phyloP scores from a whole-genome alignment of 2,329 filamentous ascomycete genomes.

The Allantophomopsis lycopodina region DNA sequence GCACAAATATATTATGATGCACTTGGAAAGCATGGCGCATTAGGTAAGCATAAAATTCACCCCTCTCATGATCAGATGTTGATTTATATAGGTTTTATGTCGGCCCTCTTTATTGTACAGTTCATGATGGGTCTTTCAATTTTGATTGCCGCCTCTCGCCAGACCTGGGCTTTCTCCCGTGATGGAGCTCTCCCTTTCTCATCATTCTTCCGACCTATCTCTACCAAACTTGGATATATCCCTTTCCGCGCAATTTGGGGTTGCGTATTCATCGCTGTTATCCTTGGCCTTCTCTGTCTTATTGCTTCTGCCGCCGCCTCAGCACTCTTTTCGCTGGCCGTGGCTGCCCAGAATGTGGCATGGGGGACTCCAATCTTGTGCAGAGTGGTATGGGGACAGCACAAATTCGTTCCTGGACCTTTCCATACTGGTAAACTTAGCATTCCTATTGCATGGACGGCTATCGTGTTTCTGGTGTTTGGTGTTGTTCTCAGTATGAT shows the following conservation, averaged over 20 bases:
- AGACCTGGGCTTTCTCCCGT: slow-evolving; percentile 49
- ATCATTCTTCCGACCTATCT: slow-evolving; percentile 37
- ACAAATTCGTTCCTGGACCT: slow-evolving; percentile 41
- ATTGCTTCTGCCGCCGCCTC: slow-evolving; percentile 42
- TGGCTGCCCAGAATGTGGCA: slow-evolving; percentile 46
- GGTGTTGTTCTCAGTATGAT: slow-evolving; percentile 45
- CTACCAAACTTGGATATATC: slow-evolving; percentile 36
- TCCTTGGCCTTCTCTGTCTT: slow-evolving; percentile 42
- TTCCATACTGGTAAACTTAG: slow-evolving; percentile 44
- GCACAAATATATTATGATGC: slow-evolving; percentile 45
- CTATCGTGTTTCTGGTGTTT: slow-evolving; percentile 38
- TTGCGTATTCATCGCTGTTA: slow-evolving; percentile 31
- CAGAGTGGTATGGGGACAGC: slow-evolving; percentile 40
- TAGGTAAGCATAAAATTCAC: slow-evolving; percentile 12
- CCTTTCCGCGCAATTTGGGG: slow-evolving; percentile 42
- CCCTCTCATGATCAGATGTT: background rate
- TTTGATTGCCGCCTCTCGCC: slow-evolving; percentile 41
- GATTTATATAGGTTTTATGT: slow-evolving; percentile 31
- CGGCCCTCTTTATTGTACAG: slow-evolving; percentile 43
- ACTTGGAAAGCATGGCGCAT: slow-evolving; percentile 40
- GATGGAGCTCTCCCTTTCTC: slow-evolving; percentile 49
- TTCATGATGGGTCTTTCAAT: slow-evolving; percentile 48
- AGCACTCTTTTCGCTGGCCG: slow-evolving; percentile 43
- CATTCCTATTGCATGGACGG: slow-evolving; percentile 34
- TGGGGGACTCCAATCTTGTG: slow-evolving; percentile 45